Conservation (phyloP, 1,284 basidiomycete species). For the Prillingera fragicola region DNA sequence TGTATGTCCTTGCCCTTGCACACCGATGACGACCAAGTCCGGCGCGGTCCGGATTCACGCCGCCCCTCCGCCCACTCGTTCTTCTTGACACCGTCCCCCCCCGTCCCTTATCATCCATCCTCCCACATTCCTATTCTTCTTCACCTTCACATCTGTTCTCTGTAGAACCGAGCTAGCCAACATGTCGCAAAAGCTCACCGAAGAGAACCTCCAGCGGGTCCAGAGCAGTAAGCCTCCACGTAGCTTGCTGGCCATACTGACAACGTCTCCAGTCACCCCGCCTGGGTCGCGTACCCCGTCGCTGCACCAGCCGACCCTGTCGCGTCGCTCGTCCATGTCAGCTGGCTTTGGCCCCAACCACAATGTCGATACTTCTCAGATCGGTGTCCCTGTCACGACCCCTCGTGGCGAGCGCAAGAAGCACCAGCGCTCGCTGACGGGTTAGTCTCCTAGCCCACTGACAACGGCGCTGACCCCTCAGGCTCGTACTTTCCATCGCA, state of each 20-base stretch:
- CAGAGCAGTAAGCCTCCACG: too few species aligned
- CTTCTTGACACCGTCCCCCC: not conserved
- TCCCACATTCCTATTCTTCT: too few species aligned
- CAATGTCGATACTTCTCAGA: constrained; percentile 36
- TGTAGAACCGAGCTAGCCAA: too few species aligned
- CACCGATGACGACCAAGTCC: too few species aligned
- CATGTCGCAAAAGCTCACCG: too few species aligned
- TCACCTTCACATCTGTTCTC: too few species aligned
- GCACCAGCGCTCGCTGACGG: constrained; percentile 42
- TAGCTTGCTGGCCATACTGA: too few species aligned
- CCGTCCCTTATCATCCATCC: not conserved
- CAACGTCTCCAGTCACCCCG: constrained; percentile 7
- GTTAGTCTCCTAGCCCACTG: constrained; percentile 17
- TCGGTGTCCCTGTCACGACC: constrained; percentile 39
- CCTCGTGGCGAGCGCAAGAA: constrained; percentile 36
- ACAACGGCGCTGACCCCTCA: constrained; percentile 1
- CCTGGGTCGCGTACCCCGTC: constrained; percentile 31
- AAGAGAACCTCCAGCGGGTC: not conserved
- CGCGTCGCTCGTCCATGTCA: constrained; percentile 40
- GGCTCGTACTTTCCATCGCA: constrained; percentile 46
- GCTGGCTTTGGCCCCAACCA: constrained; percentile 27
- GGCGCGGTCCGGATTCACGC: too few species aligned
- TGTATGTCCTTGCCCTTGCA: too few species aligned
- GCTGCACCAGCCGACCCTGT: constrained; percentile 40
- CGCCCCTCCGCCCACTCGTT: not conserved